These are phyloP conservation scores for Ceratobasidium papillatum DNA, from an alignment of 1,284 basidiomycete genomes.

Conservation along the genomic window DNA sequence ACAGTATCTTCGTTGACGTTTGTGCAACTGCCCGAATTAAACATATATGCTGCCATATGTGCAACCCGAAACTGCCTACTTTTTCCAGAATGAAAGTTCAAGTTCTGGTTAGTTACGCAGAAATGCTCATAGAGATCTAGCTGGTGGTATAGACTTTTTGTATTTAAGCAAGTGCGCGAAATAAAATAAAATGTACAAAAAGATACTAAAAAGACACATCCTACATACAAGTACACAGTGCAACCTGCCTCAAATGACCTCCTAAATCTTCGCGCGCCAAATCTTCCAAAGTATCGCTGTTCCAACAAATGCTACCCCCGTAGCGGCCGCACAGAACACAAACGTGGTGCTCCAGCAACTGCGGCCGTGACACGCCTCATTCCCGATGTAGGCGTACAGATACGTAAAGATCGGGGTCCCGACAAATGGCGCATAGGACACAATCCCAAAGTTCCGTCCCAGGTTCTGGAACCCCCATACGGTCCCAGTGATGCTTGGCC, in stretches of 20 bases:
- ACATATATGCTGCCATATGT: too few relatives aligned
- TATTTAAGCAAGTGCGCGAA: background rate
- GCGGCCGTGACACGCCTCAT: constrained; percentile 62
- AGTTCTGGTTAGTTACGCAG: too few relatives aligned
- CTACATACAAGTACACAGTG: constrained; percentile 26
- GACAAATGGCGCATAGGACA: constrained; percentile 75
- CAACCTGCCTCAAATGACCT: background rate
- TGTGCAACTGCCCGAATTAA: too few relatives aligned
- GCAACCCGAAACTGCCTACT: too few relatives aligned
- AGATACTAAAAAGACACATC: background rate
- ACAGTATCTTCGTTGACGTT: too few relatives aligned
- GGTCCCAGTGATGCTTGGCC: constrained; percentile 72
- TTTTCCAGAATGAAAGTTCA: too few relatives aligned
- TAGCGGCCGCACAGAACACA: constrained; percentile 58
- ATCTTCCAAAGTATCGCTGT: constrained; percentile 65
- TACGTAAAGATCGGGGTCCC: constrained; percentile 79
- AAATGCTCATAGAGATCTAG: too few relatives aligned
- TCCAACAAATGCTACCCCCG: constrained; percentile 54
- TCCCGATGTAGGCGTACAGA: constrained; percentile 68
- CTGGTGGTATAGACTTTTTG: background rate
- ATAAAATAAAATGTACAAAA: constrained; percentile 20
- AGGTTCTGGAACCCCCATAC: constrained; percentile 74
- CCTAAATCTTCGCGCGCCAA: constrained; percentile 66
- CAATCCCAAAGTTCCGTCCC: constrained; percentile 76
- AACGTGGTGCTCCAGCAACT: constrained; percentile 74